phyloP scores from a whole-genome alignment of 257 asterid genomes.

The Scutellaria minor region DNA sequence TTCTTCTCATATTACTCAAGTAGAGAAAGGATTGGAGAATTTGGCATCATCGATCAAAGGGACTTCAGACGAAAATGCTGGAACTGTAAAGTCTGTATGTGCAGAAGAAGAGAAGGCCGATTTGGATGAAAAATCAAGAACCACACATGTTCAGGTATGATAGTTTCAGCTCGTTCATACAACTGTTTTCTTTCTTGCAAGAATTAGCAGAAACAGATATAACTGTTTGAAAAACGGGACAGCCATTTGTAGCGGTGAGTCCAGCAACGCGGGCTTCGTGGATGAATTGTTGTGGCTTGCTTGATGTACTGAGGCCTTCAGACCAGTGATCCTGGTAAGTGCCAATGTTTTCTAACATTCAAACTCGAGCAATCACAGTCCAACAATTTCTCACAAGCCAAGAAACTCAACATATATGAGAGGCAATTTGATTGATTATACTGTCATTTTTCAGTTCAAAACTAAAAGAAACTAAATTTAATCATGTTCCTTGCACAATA shows the following conservation, averaged over 20 bases:
- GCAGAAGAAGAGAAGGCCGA: slow-evolving; percentile 6
- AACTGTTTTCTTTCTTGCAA: neutral
- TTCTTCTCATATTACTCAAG: slow-evolving; percentile 25
- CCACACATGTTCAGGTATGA: slow-evolving; percentile 40
- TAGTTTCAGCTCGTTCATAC: neutral
- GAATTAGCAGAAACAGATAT: slow-evolving; percentile 13
- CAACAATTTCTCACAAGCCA: neutral
- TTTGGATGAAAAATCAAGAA: slow-evolving; percentile 36
- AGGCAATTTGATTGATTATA: neutral
- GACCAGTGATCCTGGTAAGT: slow-evolving; percentile 35
- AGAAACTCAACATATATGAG: neutral
- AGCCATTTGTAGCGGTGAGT: slow-evolving; percentile 34
- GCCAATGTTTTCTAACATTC: neutral
- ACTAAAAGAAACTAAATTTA: neutral
- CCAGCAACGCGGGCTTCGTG: slow-evolving; percentile 38
- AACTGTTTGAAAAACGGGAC: slow-evolving; percentile 26
- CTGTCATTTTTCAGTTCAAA: neutral
- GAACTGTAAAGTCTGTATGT: slow-evolving; percentile 7
- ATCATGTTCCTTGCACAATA: neutral
- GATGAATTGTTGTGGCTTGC: slow-evolving; percentile 49
- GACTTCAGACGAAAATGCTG: slow-evolving; percentile 33
- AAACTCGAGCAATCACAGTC: no score
- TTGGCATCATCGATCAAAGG: neutral
- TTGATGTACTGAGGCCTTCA: slow-evolving; percentile 38
- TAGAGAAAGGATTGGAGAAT: slow-evolving; percentile 25